These are phyloP conservation scores for Fusarium sp. DNA, from an alignment of 2,329 filamentous ascomycete genomes.

Conservation along the genomic window DNA sequence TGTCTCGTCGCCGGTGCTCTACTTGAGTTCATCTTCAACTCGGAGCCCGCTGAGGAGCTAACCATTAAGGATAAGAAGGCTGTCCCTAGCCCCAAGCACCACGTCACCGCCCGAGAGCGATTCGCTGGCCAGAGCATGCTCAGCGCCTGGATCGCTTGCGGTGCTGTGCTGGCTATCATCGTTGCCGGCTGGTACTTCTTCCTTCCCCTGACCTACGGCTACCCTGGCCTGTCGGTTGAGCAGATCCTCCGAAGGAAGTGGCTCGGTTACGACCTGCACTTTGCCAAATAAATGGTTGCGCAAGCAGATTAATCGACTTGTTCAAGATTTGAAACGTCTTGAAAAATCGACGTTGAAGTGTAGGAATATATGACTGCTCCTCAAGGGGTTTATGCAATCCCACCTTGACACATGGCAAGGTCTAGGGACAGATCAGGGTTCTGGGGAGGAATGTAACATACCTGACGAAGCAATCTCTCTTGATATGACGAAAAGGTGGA, in stretches of 20 bases:
- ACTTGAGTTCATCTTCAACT: slow-evolving; percentile 95
- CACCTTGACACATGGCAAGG: slow-evolving; percentile 11
- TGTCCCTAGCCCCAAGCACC: slow-evolving; percentile 61
- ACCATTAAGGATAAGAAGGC: slow-evolving; percentile 61
- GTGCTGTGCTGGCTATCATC: slow-evolving; percentile 75
- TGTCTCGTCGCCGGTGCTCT: slow-evolving; percentile 90
- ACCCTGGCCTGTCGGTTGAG: slow-evolving; percentile 84
- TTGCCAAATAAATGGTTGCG: slow-evolving; percentile 81
- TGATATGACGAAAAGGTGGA: slow-evolving; percentile 20
- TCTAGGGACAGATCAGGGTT: slow-evolving; percentile 3
- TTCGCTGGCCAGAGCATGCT: slow-evolving; percentile 82
- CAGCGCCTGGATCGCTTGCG: slow-evolving; percentile 81
- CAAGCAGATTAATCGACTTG: neutral
- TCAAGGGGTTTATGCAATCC: neutral
- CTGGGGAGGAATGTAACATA: slow-evolving; percentile 19
- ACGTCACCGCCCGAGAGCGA: slow-evolving; percentile 83
- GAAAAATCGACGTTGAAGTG: neutral
- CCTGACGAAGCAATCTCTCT: slow-evolving; percentile 27
- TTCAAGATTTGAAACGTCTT: neutral
- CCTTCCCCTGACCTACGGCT: slow-evolving; percentile 94
- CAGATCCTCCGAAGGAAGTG: slow-evolving; percentile 89
- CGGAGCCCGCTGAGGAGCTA: slow-evolving; percentile 77
- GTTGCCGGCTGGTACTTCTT: slow-evolving; percentile 92
- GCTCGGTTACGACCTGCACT: slow-evolving; percentile 97
- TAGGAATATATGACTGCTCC: neutral